Evolutionary conservation across 2,329 filamentous ascomycete genomes (phyloP).

Genomic region (Falciphora oryzae): DNA sequence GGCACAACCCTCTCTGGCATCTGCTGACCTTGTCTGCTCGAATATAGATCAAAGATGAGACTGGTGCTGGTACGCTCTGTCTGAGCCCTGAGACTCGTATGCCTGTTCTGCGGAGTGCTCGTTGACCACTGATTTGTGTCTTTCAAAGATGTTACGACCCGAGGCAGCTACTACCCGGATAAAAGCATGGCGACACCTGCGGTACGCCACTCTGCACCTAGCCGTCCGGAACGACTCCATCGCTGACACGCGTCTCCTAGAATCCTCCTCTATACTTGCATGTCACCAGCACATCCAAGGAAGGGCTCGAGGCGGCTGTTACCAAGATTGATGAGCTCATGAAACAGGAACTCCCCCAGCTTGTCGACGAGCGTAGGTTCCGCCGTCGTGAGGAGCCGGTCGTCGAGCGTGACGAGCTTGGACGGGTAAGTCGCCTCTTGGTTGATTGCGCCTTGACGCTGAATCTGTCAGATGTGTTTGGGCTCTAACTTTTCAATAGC

Average conservation of each 20-base stretch:
- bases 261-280: conserved; percentile 93
- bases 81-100: conserved; percentile 40
- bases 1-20: conserved; percentile 66
- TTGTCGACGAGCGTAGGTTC: conserved; percentile 92
- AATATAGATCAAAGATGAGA: conserved; percentile 98
- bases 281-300: conserved; percentile 86
- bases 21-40: conserved; percentile 88
- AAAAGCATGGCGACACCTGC: conserved; percentile 94
- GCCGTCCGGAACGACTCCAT: not conserved
- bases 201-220: conserved; percentile 50
- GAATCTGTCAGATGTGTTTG: not conserved
- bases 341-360: conserved; percentile 89
- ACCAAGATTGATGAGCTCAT: conserved; percentile 89
- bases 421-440: conserved; percentile 55
- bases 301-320: conserved; percentile 85
- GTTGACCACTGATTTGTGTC: conserved; percentile 52
- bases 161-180: conserved; percentile 94
- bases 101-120: conserved; percentile 41
- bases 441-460: conserved; percentile 21
- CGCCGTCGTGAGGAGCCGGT: conserved; percentile 57
- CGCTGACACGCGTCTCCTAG: conserved; percentile 37
- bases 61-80: conserved; percentile 93
- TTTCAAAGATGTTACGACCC: conserved; percentile 91
- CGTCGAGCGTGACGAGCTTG: conserved; percentile 83
- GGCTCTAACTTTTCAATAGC: conserved; percentile 33